phyloP scores from a whole-genome alignment of 441 rosid genomes.

The Mallotus repandus region DNA sequence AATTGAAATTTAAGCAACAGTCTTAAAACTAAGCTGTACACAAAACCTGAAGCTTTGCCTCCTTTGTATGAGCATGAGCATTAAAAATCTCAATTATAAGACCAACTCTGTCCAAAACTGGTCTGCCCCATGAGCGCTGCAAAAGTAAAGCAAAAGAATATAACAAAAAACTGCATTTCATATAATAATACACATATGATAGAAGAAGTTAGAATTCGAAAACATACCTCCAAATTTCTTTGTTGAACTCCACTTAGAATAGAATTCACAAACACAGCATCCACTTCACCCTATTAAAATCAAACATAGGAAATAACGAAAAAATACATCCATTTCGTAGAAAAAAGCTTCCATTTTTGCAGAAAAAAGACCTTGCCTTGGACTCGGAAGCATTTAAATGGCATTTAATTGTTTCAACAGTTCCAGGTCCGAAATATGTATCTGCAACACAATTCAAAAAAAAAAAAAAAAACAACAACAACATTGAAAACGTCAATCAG shows the following conservation, averaged over 20 bases:
- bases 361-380: slow-evolving; percentile 46
- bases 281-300: slow-evolving; percentile 63
- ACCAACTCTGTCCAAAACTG: slow-evolving; percentile 88
- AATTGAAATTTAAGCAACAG: neutral
- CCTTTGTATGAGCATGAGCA: slow-evolving; percentile 90
- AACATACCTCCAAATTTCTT: slow-evolving; percentile 78
- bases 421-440: slow-evolving; percentile 79
- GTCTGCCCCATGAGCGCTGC: slow-evolving; percentile 72
- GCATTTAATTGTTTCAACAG: slow-evolving; percentile 59
- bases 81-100: slow-evolving; percentile 91
- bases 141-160: slow-evolving; percentile 18
- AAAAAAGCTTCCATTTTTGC: neutral
- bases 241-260: slow-evolving; percentile 74
- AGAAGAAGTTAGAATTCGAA: slow-evolving; percentile 17
- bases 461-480: neutral
- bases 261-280: slow-evolving; percentile 83
- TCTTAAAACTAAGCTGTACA: neutral
- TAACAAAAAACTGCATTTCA: neutral
- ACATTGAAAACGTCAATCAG: neutral
- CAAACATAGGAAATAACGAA: neutral
- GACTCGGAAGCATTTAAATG: slow-evolving; percentile 59
- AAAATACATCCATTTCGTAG: neutral
- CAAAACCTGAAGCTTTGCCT: slow-evolving; percentile 85
- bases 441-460: slow-evolving; percentile 46
- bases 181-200: neutral